Conservation (phyloP, 768 basidiomycete species). For the Tubosaeta brunneosetosa region DNA sequence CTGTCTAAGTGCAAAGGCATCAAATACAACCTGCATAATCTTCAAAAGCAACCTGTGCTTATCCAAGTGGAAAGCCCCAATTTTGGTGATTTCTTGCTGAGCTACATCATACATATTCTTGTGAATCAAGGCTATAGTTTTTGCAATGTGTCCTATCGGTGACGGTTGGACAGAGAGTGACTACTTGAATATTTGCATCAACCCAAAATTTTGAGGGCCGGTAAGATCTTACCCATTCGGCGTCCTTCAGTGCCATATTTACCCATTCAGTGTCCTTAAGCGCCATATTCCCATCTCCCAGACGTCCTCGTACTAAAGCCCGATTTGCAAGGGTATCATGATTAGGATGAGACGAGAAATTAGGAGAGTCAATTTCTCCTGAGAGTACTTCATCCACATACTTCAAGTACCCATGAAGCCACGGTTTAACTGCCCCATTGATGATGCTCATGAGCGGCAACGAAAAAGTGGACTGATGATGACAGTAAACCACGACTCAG, state of each 20-base stretch:
- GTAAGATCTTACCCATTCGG: slow-evolving; percentile 3
- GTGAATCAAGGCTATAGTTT: slow-evolving; percentile 7
- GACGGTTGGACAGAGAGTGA: slow-evolving; percentile 9
- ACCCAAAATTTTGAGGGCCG: neutral
- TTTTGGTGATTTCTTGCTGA: neutral
- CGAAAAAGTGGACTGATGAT: slow-evolving; percentile 3
- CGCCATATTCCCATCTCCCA: neutral
- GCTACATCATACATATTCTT: neutral
- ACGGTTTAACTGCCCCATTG: slow-evolving; percentile 14
- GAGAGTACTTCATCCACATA: slow-evolving; percentile 7
- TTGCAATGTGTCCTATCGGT: slow-evolving; percentile 15
- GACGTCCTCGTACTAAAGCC: slow-evolving; percentile 11
- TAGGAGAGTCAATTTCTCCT: slow-evolving; percentile 3
- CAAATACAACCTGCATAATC: slow-evolving; percentile 9
- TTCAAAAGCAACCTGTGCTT: slow-evolving; percentile 2
- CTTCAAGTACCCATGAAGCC: slow-evolving; percentile 14
- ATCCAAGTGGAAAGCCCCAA: neutral
- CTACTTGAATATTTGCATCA: neutral
- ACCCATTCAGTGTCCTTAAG: slow-evolving; percentile 10
- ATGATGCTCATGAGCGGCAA: slow-evolving; percentile 17
- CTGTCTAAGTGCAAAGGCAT: neutral
- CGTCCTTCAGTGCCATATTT: slow-evolving; percentile 4
- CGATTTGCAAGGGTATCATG: slow-evolving; percentile 13
- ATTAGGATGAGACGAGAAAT: neutral
- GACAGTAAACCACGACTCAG: neutral